A percentile compares a stretch with the other conserved stretches of the same genome.
phyloP scores from a whole-genome alignment of 2,329 filamentous ascomycete genomes.

The Aphanocladium album region DNA sequence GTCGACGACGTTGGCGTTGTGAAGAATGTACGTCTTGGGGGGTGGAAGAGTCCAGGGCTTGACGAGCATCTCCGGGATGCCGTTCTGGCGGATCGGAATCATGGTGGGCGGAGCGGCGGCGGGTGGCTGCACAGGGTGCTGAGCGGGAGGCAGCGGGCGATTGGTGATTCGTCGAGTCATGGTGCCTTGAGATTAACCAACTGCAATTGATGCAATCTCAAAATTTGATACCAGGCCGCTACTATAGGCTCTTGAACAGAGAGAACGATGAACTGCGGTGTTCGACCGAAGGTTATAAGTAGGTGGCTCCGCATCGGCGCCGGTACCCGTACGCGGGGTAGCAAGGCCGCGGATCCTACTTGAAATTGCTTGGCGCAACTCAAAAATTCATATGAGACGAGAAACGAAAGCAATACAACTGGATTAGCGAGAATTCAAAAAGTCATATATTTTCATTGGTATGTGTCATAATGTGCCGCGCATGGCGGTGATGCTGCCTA shows the following conservation, averaged over 20 bases:
- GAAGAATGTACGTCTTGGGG: conserved; percentile 30
- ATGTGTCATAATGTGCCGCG: background rate
- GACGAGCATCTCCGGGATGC: conserved; percentile 19
- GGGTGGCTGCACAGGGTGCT: background rate
- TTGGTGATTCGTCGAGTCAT: background rate
- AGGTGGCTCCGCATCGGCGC: conserved; percentile 5
- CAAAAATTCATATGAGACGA: background rate
- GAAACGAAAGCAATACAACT: background rate
- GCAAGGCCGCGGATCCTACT: background rate
- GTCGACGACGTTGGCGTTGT: conserved; percentile 41
- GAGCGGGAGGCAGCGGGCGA: background rate
- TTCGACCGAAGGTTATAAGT: background rate
- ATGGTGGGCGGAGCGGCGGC: background rate
- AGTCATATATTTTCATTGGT: background rate
- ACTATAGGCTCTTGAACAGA: no score
- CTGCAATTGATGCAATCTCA: background rate
- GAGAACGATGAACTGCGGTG: background rate
- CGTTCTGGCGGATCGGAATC: background rate
- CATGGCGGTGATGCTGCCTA: background rate
- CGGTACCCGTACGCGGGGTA: conserved; percentile 7
- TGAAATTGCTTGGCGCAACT: background rate
- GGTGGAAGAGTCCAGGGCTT: conserved; percentile 32
- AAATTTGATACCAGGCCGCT: no score
- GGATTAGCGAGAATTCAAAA: no score
- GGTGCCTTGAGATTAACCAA: background rate